Percentiles rank a stretch among this genome's conserved stretches.
Conservation (phyloP, 1,284 basidiomycete species). For the Cystobasidium slooffiae region DNA sequence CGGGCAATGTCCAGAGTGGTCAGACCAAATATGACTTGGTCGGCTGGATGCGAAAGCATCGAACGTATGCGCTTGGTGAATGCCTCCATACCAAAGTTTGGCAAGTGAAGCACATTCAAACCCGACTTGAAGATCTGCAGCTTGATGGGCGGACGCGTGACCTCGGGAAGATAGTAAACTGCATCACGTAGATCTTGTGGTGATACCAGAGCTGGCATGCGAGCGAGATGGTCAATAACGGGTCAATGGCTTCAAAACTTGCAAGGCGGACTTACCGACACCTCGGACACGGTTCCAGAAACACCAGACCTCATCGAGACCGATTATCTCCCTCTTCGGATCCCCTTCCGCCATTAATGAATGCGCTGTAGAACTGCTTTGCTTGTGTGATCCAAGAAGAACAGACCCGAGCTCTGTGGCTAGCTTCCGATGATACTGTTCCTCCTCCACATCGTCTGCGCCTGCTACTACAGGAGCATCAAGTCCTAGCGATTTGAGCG, state of each 20-base stretch:
- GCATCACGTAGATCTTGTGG: constrained; percentile 79
- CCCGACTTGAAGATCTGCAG: constrained; percentile 72
- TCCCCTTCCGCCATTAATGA: constrained; percentile 46
- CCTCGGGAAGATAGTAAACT: constrained; percentile 68
- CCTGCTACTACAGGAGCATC: constrained; percentile 73
- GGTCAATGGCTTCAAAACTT: not conserved
- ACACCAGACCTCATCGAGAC: constrained; percentile 94
- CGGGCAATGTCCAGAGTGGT: constrained; percentile 66
- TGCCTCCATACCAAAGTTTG: constrained; percentile 61
- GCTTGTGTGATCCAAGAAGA: constrained; percentile 63
- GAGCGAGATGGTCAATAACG: not conserved
- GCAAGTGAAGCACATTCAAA: constrained; percentile 81
- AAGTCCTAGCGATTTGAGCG: constrained; percentile 84
- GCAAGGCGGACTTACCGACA: constrained; percentile 68
- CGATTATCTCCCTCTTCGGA: constrained; percentile 68
- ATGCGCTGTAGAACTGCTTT: constrained; percentile 46
- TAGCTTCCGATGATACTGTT: constrained; percentile 76
- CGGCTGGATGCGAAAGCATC: not conserved
- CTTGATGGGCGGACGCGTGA: constrained; percentile 72
- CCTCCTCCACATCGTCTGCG: constrained; percentile 86
- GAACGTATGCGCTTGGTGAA: constrained; percentile 53
- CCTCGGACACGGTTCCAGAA: constrained; percentile 95
- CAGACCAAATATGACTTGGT: constrained; percentile 48
- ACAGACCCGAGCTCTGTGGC: constrained; percentile 80
- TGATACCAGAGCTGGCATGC: constrained; percentile 73